These are phyloP conservation scores for Mucor piriformis DNA, from an alignment of 371 early-diverging fungal species.

Conservation along the genomic window DNA sequence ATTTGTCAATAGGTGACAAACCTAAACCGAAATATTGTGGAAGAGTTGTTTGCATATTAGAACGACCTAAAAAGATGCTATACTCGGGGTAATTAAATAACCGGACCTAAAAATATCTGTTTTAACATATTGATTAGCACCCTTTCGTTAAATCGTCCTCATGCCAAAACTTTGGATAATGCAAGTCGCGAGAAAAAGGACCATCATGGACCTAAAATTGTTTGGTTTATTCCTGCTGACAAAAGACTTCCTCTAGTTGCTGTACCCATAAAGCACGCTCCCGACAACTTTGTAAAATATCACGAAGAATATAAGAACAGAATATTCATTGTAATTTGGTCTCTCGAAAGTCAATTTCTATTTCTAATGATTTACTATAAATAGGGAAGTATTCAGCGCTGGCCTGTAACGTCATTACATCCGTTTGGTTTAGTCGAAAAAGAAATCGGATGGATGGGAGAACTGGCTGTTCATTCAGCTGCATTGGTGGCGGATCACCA, in stretches of 20 bases:
- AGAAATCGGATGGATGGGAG: conserved; percentile 48
- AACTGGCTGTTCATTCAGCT: conserved; percentile 35
- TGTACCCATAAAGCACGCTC: conserved; percentile 49
- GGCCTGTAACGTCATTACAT: conserved; percentile 46
- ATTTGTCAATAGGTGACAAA: not conserved
- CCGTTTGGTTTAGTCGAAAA: conserved; percentile 46
- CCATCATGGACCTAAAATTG: conserved; percentile 28
- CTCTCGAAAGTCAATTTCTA: not conserved
- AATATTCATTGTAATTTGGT: conserved; percentile 33
- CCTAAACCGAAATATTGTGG: conserved; percentile 36
- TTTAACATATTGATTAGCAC: conserved; percentile 24
- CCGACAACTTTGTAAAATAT: conserved; percentile 33
- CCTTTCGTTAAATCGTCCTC: conserved; percentile 34
- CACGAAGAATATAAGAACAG: conserved; percentile 43
- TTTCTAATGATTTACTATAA: not conserved
- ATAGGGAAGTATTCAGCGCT: conserved; percentile 40
- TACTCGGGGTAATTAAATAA: conserved; percentile 38
- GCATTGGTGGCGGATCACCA: conserved; percentile 45
- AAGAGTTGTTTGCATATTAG: conserved; percentile 37
- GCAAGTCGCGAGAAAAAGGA: conserved; percentile 30
- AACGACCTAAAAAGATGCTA: conserved; percentile 32
- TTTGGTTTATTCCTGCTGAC: conserved; percentile 73
- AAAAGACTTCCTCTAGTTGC: conserved; percentile 65
- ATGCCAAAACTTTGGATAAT: conserved; percentile 18
- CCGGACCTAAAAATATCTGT: not conserved